phyloP scores from a whole-genome alignment of 768 basidiomycete genomes.

The Termitomyces sp. region DNA sequence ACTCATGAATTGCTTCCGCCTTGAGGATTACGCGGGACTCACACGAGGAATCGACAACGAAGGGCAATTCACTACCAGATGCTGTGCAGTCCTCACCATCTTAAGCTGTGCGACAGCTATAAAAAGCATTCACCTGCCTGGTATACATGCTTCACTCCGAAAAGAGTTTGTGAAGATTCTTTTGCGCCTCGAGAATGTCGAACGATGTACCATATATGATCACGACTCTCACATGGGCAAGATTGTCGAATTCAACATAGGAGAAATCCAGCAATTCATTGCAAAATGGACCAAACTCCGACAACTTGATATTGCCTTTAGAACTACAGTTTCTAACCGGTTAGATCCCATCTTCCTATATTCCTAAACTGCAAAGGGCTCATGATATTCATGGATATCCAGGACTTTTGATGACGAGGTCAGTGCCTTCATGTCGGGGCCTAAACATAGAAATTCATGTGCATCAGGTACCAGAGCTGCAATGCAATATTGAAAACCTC shows the following conservation, averaged over 20 bases:
- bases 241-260: slow-evolving; percentile 1
- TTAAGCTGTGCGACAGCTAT: slow-evolving; percentile 3
- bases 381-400: neutral
- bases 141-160: slow-evolving; percentile 2
- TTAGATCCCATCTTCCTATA: neutral
- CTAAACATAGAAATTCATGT: neutral
- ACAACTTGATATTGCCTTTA: neutral
- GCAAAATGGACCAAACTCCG: neutral
- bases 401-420: slow-evolving; percentile 4
- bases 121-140: neutral
- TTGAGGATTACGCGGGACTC: neutral
- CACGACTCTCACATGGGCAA: slow-evolving; percentile 2
- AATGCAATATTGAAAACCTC: neutral
- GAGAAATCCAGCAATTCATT: slow-evolving; percentile 5
- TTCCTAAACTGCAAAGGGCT: neutral
- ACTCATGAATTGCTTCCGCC: slow-evolving; percentile 4
- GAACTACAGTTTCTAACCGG: slow-evolving; percentile 2
- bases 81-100: slow-evolving; percentile 3
- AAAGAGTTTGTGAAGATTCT: neutral
- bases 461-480: neutral
- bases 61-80: slow-evolving; percentile 1
- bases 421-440: neutral
- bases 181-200: neutral
- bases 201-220: slow-evolving; percentile 5
- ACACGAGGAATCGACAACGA: neutral